Conservation (phyloP, 495 filamentous ascomycete species). For the Hapsidospora chrysogenum region DNA sequence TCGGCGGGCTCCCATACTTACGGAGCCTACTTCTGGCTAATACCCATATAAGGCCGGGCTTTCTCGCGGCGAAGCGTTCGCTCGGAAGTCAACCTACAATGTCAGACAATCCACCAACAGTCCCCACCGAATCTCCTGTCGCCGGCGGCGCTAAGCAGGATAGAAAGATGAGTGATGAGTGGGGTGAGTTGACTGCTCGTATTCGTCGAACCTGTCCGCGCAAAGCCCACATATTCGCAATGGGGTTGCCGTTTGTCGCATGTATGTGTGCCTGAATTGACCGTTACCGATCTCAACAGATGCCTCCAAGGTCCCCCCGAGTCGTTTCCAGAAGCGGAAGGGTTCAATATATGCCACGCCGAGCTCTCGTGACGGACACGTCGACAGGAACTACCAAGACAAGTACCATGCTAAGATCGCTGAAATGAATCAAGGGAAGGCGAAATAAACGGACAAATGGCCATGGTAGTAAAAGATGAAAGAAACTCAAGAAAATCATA, state of each 20-base stretch:
- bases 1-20: no score
- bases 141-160: not conserved
- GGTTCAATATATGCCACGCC: constrained; percentile 46
- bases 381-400: constrained; percentile 27
- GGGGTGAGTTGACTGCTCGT: constrained; percentile 17
- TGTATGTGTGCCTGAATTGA: constrained; percentile 8
- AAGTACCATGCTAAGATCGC: constrained; percentile 26
- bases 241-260: no score
- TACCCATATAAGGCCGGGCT: no score
- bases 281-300: constrained; percentile 23
- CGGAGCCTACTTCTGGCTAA: no score
- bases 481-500: not conserved
- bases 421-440: no score
- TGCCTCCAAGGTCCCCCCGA: constrained; percentile 42
- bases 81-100: no score
- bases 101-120: no score
- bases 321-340: constrained; percentile 45
- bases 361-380: constrained; percentile 36
- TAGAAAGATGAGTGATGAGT: constrained; percentile 15
- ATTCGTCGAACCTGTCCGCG: not conserved
- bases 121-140: not conserved
- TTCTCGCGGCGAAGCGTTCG: no score
- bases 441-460: no score
- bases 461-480: not conserved
- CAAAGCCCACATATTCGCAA: no score